Base-by-base conservation (phyloP, 371 early-diverging fungal species). In the Actinomortierella ambigua region DNA sequence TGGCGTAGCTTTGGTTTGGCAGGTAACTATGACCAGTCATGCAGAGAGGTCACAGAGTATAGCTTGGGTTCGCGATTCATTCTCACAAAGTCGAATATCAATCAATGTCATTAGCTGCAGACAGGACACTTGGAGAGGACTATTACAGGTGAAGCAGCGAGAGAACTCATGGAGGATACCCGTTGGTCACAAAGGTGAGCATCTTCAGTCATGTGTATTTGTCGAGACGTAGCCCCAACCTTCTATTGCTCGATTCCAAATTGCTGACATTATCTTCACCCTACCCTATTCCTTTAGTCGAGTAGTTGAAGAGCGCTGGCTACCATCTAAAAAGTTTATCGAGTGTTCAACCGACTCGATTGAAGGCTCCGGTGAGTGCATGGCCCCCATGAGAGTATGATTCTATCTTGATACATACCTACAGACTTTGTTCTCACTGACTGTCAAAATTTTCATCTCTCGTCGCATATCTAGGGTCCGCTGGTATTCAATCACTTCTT, bases 1-100 rank as follows among this genome's bases (percentile, higher is more conserved):
- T 54, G 88, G 83, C 9, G 79, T 83, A 1, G 82, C 85, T 2
- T 88, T 81, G 62, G 87, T 91, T 14, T 93, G 94, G 94, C 91
- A 91, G 89, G 90, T 88, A 73, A 48, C 61, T 47, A n/a, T 34
- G 29, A 13, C 9, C 23, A 15, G 26, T 13, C 20, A 40, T 17
- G 22, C 46, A 52, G 1, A 24, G 4, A 17, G 44, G 17, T 8
- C 34, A 39, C 28, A 40, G n/a, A 24, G 22, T 44, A 49, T 18
- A 14, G 47, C 15, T 24, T 11, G 29, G 23, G n/a, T 50, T 15
- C 18, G 28, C 41, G 22, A 59, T 11, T 15, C 47, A 17, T 22
- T 7, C 34, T 34, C 34, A 34, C 34, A 11, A 34, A 34, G 11
- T 4, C 34, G 11, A 34, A 6, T 11, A 34, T 34, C 34, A 4